Evolutionary conservation across 2,329 filamentous ascomycete species (phyloP).

Genomic region (Aureobasidium namibiae): DNA sequence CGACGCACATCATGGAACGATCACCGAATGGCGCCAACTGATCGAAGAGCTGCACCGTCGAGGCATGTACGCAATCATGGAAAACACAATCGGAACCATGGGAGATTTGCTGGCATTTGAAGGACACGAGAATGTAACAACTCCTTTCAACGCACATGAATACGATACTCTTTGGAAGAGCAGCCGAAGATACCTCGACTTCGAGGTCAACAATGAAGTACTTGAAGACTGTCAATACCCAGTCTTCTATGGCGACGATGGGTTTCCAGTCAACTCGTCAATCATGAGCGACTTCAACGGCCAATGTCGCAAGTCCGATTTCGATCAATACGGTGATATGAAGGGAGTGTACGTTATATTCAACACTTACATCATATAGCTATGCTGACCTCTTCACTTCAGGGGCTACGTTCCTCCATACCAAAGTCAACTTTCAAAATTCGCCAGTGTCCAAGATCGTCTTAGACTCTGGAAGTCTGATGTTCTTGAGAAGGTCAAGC

Average conservation of each 20-base stretch:
- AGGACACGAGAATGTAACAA: constrained; percentile 51
- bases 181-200: constrained; percentile 49
- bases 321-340: constrained; percentile 49
- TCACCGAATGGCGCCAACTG: constrained; percentile 48
- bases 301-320: constrained; percentile 6
- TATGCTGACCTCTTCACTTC: neutral
- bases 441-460: constrained; percentile 59
- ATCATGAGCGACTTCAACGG: constrained; percentile 22
- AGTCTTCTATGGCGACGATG: constrained; percentile 52
- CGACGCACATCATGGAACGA: constrained; percentile 55
- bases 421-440: constrained; percentile 56
- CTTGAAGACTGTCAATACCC: constrained; percentile 46
- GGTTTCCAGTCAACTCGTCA: constrained; percentile 41
- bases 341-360: constrained; percentile 42
- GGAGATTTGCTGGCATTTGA: constrained; percentile 56
- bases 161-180: constrained; percentile 52
- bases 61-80: constrained; percentile 58
- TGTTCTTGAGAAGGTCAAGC: constrained; percentile 49
- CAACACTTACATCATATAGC: neutral
- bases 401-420: constrained; percentile 53
- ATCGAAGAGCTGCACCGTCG: constrained; percentile 52
- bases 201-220: constrained; percentile 45
- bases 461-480: constrained; percentile 55
- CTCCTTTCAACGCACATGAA: constrained; percentile 47
- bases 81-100: constrained; percentile 59